phyloP scores from a whole-genome alignment of 805 yeast genomes.

The Yarrowia sp. region DNA sequence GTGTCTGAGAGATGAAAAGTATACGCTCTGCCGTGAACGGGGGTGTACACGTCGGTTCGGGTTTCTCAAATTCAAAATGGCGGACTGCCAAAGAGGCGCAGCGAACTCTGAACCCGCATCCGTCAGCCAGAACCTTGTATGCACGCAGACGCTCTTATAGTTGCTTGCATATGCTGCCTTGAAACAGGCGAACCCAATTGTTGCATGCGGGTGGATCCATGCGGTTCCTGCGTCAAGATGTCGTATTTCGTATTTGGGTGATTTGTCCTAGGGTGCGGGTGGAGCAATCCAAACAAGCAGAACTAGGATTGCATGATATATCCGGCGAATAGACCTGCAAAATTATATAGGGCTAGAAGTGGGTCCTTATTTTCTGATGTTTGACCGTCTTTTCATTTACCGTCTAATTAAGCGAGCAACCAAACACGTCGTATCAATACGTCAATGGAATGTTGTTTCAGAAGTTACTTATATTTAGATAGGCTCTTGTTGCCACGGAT shows the following conservation, averaged over 20 bases:
- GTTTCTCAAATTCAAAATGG: conserved; percentile 1
- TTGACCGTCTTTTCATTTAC: too few species aligned
- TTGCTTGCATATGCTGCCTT: conserved; percentile 34
- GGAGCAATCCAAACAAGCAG: background rate
- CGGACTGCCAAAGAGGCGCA: conserved; percentile 19
- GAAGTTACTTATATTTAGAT: background rate
- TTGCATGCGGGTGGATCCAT: conserved; percentile 36
- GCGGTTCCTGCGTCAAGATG: conserved; percentile 32
- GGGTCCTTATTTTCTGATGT: too few species aligned
- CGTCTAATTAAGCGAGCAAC: conserved; percentile 19
- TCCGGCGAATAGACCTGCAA: too few species aligned
- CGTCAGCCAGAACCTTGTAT: conserved; percentile 15
- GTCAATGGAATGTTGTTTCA: conserved; percentile 17
- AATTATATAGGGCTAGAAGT: too few species aligned
- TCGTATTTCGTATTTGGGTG: conserved; percentile 22
- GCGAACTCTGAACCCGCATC: conserved; percentile 29
- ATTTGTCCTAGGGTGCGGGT: background rate
- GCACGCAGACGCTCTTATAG: conserved; percentile 4
- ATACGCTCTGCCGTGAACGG: background rate
- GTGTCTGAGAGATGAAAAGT: background rate
- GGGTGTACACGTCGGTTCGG: background rate
- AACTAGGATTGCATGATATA: background rate
- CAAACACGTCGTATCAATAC: conserved; percentile 25
- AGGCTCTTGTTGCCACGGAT: background rate
- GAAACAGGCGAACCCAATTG: conserved; percentile 18